A percentile compares a stretch with the other conserved stretches of the same genome.
Conservation (phyloP, 129 eudicot genomes). For the Flaveria brownii region DNA sequence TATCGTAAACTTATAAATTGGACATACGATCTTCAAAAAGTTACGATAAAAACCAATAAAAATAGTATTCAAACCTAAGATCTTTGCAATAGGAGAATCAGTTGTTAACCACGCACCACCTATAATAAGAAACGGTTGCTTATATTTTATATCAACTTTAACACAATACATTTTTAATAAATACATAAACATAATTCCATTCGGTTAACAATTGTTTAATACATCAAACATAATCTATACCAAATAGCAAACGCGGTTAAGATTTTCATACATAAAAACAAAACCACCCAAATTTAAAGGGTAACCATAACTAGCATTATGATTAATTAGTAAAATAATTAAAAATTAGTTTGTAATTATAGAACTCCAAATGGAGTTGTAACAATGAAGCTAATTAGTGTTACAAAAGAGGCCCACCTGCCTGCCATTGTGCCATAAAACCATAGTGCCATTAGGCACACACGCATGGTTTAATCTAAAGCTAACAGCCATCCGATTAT, state of each 20-base stretch:
- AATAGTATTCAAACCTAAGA: no score
- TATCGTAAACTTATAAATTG: no score
- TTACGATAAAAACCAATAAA: no score
- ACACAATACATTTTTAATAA: no score
- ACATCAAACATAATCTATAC: no score
- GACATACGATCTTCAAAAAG: no score
- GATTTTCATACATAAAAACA: not conserved
- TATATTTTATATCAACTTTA: no score
- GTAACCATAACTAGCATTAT: not conserved
- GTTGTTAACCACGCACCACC: no score
- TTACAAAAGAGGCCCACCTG: not conserved
- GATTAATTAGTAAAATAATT: not conserved
- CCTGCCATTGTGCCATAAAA: not conserved
- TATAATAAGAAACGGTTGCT: no score
- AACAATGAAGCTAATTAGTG: slow-evolving; percentile 2
- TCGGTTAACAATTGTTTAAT: no score
- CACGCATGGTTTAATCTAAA: not conserved
- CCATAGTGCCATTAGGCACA: slow-evolving; percentile 10
- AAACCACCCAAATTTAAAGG: not conserved
- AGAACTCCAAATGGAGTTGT: slow-evolving; percentile 25
- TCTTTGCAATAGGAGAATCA: no score
- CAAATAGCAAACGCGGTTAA: not conserved
- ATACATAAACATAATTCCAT: no score
- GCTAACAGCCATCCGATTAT: not conserved
- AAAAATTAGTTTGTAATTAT: not conserved